Conservation (phyloP, 768 basidiomycete species). For the Suillus bovinus region DNA sequence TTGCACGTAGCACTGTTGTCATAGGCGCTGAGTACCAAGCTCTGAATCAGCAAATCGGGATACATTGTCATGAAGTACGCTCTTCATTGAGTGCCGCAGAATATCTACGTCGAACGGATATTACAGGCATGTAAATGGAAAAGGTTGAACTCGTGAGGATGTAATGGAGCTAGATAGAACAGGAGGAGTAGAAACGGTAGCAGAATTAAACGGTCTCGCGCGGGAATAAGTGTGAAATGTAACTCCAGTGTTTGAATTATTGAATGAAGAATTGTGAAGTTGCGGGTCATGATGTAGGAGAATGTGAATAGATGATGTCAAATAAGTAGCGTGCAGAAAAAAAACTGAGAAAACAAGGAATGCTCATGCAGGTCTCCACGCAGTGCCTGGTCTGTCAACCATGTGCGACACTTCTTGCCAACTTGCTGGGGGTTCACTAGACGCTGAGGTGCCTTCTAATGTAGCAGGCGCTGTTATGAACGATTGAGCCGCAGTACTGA, state of each 20-base stretch:
- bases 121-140: not conserved
- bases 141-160: not conserved
- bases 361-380: conserved; percentile 42
- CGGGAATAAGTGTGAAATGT: conserved; percentile 9
- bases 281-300: conserved; percentile 5
- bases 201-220: conserved; percentile 18
- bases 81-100: not conserved
- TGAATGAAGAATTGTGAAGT: conserved; percentile 1
- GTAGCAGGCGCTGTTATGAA: conserved; percentile 69
- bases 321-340: conserved; percentile 34
- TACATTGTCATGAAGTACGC: not conserved
- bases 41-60: not conserved
- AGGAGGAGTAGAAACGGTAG: conserved; percentile 11
- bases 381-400: conserved; percentile 39
- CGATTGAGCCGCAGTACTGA: conserved; percentile 70
- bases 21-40: not conserved
- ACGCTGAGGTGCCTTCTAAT: conserved; percentile 54
- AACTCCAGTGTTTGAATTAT: conserved; percentile 4
- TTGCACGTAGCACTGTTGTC: not conserved
- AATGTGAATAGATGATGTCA: conserved; percentile 26
- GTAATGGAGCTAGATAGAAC: conserved; percentile 11
- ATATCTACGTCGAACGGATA: not conserved
- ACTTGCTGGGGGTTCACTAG: conserved; percentile 47
- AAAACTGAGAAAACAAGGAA: conserved; percentile 17
- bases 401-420: conserved; percentile 49